A percentile compares a stretch with the other conserved stretches of the same genome.
Evolutionary conservation across 1,139 yeast species (phyloP).

Genomic region (Lodderomyces beijingensis): DNA sequence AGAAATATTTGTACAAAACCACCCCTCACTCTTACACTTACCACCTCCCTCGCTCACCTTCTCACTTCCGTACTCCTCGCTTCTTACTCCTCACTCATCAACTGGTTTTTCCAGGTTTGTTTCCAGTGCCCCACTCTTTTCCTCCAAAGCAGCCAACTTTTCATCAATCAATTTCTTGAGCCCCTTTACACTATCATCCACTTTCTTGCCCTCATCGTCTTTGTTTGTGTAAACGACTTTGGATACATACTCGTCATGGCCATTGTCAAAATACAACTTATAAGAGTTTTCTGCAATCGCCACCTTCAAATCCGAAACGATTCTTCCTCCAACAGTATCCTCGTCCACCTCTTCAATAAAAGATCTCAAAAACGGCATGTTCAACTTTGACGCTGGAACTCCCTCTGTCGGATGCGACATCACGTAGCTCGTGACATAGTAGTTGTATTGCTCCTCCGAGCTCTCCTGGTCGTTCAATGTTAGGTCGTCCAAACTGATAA

Average conservation of each 20-base stretch:
- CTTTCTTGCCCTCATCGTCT: slow-evolving; percentile 22
- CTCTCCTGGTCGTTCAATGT: slow-evolving; percentile 75
- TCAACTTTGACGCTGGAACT: slow-evolving; percentile 73
- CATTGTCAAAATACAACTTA: slow-evolving; percentile 74
- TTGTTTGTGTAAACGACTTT: slow-evolving; percentile 38
- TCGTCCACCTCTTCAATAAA: slow-evolving; percentile 55
- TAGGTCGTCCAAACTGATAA: slow-evolving; percentile 81
- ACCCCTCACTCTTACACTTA: neutral
- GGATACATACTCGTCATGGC: slow-evolving; percentile 75
- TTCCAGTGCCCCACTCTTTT: no score
- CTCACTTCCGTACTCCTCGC: no score
- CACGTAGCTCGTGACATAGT: slow-evolving; percentile 85
- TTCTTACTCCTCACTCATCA: no score
- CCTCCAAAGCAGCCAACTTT: slow-evolving; percentile 30
- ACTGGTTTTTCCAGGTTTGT: no score
- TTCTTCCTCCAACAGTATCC: slow-evolving; percentile 61
- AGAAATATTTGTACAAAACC: neutral
- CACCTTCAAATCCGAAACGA: slow-evolving; percentile 72
- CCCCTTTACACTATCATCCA: slow-evolving; percentile 23
- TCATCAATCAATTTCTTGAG: slow-evolving; percentile 31
- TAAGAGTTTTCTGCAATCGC: slow-evolving; percentile 78
- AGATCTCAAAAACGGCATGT: slow-evolving; percentile 68
- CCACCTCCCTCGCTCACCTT: slow-evolving; percentile 1
- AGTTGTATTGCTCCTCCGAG: slow-evolving; percentile 82
- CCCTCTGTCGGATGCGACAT: slow-evolving; percentile 98